Evolutionary conservation across 495 filamentous ascomycete species (phyloP).

Genomic region (Trichoderma erinaceum): DNA sequence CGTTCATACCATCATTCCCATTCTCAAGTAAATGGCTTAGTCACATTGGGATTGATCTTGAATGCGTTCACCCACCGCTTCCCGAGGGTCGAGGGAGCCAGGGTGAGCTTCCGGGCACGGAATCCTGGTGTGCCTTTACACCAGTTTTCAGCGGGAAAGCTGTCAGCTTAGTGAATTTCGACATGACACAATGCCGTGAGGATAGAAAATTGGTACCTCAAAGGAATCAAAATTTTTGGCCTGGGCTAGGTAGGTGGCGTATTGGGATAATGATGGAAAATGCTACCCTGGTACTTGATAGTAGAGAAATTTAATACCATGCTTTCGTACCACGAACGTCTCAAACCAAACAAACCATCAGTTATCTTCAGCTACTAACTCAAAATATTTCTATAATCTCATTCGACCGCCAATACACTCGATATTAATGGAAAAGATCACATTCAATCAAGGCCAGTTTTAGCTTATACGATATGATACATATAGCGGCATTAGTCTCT

Average conservation of each 20-base stretch:
- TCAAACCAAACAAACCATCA: too few species aligned
- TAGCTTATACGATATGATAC: too few species aligned
- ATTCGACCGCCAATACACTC: too few species aligned
- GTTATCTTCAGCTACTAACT: too few species aligned
- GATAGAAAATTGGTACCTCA: conserved; percentile 9
- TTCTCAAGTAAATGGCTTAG: conserved; percentile 29
- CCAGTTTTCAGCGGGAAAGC: conserved; percentile 22
- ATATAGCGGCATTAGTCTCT: neutral
- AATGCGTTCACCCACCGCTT: conserved; percentile 40
- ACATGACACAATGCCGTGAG: conserved; percentile 31
- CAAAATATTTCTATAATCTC: too few species aligned
- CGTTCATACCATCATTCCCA: conserved; percentile 38
- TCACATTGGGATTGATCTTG: conserved; percentile 29
- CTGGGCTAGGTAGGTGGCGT: conserved; percentile 37
- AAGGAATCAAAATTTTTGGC: conserved; percentile 38
- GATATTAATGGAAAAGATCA: too few species aligned
- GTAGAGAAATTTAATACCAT: too few species aligned
- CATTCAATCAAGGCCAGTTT: too few species aligned
- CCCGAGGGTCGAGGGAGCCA: conserved; percentile 28
- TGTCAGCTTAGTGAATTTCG: conserved; percentile 32
- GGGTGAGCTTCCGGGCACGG: conserved; percentile 32
- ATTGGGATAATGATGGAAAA: conserved; percentile 39
- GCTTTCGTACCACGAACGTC: too few species aligned
- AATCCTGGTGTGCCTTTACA: conserved; percentile 28
- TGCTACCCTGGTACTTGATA: conserved; percentile 17